phyloP scores from a whole-genome alignment of 2,329 filamentous ascomycete genomes.

The Cladosporium sp. region DNA sequence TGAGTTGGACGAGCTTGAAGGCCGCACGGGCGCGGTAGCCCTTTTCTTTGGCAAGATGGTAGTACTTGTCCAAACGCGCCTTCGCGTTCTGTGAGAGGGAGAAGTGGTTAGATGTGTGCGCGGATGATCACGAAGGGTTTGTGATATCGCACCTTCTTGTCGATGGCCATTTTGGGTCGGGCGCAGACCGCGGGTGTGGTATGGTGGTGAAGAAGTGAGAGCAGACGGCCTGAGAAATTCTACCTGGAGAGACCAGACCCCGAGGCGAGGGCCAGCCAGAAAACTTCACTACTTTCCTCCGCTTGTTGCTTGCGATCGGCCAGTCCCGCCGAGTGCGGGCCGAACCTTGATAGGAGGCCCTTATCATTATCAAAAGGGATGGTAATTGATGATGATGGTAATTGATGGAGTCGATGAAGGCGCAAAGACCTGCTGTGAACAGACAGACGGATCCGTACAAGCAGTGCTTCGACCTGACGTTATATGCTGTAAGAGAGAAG shows the following conservation, averaged over 20 bases:
- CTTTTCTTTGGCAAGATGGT: slow-evolving; percentile 97
- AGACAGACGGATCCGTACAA: too few species aligned
- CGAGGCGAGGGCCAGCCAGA: neutral
- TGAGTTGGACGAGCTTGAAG: slow-evolving; percentile 96
- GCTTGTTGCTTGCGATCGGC: too few species aligned
- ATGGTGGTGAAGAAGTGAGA: neutral
- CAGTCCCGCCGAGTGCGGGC: neutral
- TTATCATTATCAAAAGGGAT: too few species aligned
- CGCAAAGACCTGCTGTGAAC: too few species aligned
- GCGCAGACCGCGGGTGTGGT: neutral
- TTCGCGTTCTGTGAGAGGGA: slow-evolving; percentile 66
- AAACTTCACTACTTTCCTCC: slow-evolving; percentile 3
- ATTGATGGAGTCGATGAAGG: too few species aligned
- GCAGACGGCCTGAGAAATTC: neutral
- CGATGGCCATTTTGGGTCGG: slow-evolving; percentile 70
- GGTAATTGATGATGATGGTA: too few species aligned
- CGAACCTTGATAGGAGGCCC: neutral
- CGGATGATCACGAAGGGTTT: neutral
- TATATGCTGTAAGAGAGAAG: too few species aligned
- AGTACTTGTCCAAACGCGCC: slow-evolving; percentile 98
- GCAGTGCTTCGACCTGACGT: too few species aligned
- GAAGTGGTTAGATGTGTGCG: slow-evolving; percentile 26
- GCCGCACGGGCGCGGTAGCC: slow-evolving; percentile 93
- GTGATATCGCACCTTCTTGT: slow-evolving; percentile 68
- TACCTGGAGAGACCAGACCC: neutral